Evolutionary conservation across 768 basidiomycete species (phyloP).

Genomic region (Rhodotorula graminis): DNA sequence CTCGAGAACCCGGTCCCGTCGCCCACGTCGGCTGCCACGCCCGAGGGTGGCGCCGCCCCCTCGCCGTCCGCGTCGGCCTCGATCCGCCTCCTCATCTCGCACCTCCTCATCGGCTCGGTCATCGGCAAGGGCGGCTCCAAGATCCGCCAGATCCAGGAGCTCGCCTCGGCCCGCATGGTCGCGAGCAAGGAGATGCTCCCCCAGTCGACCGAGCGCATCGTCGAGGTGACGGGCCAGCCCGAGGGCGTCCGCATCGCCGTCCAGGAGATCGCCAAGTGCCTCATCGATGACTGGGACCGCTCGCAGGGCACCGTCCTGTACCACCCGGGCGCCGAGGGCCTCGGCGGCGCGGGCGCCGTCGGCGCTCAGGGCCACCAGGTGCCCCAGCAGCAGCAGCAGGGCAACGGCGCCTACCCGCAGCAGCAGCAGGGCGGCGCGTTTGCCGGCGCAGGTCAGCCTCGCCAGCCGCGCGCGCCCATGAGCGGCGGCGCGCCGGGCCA

Average conservation of each 20-base stretch:
- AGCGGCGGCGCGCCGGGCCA: conserved; percentile 42
- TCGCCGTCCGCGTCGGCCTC: conserved; percentile 60
- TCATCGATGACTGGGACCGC: conserved; percentile 95
- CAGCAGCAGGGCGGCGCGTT: no score
- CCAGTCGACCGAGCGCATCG: conserved; percentile 97
- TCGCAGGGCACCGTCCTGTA: conserved; percentile 89
- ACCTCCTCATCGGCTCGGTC: conserved; percentile 98
- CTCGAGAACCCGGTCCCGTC: conserved; percentile 63
- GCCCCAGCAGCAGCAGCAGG: conserved; percentile 46
- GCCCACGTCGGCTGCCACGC: conserved; percentile 60
- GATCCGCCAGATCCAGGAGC: conserved; percentile 98
- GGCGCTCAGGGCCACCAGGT: conserved; percentile 46
- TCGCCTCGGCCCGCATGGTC: conserved; percentile 93
- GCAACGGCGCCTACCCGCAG: background rate
- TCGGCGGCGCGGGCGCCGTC: conserved; percentile 45
- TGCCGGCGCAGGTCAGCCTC: background rate
- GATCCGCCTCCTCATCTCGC: conserved; percentile 93
- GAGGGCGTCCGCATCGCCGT: conserved; percentile 90
- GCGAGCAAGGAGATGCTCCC: conserved; percentile 99
- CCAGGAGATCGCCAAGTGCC: conserved; percentile 89
- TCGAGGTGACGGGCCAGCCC: conserved; percentile 91
- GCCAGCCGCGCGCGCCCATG: conserved; percentile 37
- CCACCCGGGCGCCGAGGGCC: conserved; percentile 74
- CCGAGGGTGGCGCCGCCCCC: conserved; percentile 59
- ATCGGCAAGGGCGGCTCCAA: conserved; percentile 84